Percentiles rank a stretch among this genome's conserved stretches.
phyloP scores from a whole-genome alignment of 1,284 basidiomycete species.

The Wolfiporia cocos region DNA sequence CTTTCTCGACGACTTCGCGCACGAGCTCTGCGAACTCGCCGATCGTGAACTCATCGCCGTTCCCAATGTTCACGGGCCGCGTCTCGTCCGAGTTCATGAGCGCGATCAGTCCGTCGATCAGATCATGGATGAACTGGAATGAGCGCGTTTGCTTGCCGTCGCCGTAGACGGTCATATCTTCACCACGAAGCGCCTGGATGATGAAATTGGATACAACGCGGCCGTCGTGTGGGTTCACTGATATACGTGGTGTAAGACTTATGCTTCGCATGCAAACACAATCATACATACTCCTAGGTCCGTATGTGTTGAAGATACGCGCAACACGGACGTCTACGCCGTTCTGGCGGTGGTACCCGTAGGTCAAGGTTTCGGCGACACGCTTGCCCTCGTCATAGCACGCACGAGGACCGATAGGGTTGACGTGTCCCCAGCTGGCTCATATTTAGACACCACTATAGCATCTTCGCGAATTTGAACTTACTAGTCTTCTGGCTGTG shows the following conservation, averaged over 20 bases:
- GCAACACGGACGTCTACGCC: slow-evolving; percentile 93
- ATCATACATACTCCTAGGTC: slow-evolving; percentile 19
- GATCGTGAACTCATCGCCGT: slow-evolving; percentile 92
- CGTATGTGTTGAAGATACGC: slow-evolving; percentile 93
- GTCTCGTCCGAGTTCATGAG: slow-evolving; percentile 91
- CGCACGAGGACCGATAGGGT: slow-evolving; percentile 94
- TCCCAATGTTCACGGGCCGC: slow-evolving; percentile 94
- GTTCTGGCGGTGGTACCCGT: slow-evolving; percentile 92
- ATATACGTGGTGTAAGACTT: too few relatives aligned
- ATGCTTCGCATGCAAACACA: too few relatives aligned
- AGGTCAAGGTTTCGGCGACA: slow-evolving; percentile 91
- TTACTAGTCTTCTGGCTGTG: slow-evolving; percentile 91
- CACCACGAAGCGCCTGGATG: slow-evolving; percentile 90
- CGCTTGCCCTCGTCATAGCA: slow-evolving; percentile 99
- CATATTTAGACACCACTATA: too few relatives aligned
- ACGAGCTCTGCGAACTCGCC: slow-evolving; percentile 87
- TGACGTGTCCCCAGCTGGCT: slow-evolving; percentile 91
- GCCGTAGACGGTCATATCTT: slow-evolving; percentile 96
- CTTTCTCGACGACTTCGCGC: slow-evolving; percentile 83
- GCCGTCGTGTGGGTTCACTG: slow-evolving; percentile 95
- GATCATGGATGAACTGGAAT: slow-evolving; percentile 90
- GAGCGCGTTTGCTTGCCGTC: slow-evolving; percentile 95
- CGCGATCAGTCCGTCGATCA: slow-evolving; percentile 79
- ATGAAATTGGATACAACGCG: slow-evolving; percentile 99
- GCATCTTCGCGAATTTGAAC: too few relatives aligned